Evolutionary conservation across 2,329 filamentous ascomycete genomes (phyloP).

Genomic region (Colletotrichum musae): DNA sequence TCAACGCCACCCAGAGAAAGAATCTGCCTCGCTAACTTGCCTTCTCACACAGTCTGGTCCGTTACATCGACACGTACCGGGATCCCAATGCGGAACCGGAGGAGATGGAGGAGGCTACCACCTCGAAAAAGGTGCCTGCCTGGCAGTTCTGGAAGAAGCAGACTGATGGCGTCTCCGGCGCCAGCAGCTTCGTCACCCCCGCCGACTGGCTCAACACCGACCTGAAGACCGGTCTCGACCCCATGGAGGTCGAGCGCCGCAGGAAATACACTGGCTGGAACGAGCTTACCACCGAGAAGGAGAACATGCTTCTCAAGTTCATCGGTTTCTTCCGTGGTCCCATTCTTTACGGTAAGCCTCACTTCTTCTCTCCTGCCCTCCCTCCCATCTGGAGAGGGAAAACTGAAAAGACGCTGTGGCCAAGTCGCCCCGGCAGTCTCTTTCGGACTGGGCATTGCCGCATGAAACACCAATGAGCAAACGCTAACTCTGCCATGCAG

Average conservation of each 20-base stretch:
- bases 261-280: slow-evolving; percentile 79
- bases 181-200: slow-evolving; percentile 63
- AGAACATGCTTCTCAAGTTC: slow-evolving; percentile 82
- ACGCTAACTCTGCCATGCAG: slow-evolving; percentile 47
- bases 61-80: slow-evolving; percentile 56
- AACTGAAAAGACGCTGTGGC: not conserved
- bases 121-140: slow-evolving; percentile 49
- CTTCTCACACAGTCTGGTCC: slow-evolving; percentile 36
- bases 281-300: slow-evolving; percentile 81
- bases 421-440: slow-evolving; percentile 2
- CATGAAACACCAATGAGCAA: slow-evolving; percentile 33
- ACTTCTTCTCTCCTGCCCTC: not conserved
- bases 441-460: slow-evolving; percentile 24
- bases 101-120: slow-evolving; percentile 48
- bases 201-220: slow-evolving; percentile 80
- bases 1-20: not conserved
- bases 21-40: not conserved
- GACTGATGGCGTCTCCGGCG: slow-evolving; percentile 44
- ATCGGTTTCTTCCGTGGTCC: slow-evolving; percentile 82
- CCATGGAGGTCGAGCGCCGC: slow-evolving; percentile 72
- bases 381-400: not conserved
- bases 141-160: slow-evolving; percentile 54
- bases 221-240: slow-evolving; percentile 74
- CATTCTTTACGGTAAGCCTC: slow-evolving; percentile 80
- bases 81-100: slow-evolving; percentile 50